Conservation (phyloP, 1,139 yeast genomes). For the Kodamaea ohmeri region DNA sequence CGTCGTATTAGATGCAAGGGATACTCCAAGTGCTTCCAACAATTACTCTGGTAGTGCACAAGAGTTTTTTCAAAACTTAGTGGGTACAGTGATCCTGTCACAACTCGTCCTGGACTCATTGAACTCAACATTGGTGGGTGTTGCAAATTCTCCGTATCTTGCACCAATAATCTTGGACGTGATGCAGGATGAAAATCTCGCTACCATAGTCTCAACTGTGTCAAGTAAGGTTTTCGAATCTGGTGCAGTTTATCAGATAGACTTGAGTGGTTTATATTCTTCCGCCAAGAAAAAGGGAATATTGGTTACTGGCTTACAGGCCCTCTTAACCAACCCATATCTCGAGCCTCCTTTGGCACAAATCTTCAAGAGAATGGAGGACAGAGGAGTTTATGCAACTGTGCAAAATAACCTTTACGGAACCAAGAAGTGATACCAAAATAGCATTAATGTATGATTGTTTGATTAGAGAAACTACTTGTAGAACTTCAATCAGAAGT, state of each 20-base stretch:
- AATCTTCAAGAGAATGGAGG: slow-evolving; percentile 34
- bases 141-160: slow-evolving; percentile 33
- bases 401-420: slow-evolving; percentile 39
- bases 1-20: slow-evolving; percentile 15
- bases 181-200: slow-evolving; percentile 23
- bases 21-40: slow-evolving; percentile 13
- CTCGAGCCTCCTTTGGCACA: slow-evolving; percentile 36
- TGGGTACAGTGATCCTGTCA: slow-evolving; percentile 29
- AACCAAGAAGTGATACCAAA: slow-evolving; percentile 12
- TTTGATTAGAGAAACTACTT: neutral
- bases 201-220: slow-evolving; percentile 25
- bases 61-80: slow-evolving; percentile 32
- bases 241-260: slow-evolving; percentile 34
- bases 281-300: slow-evolving; percentile 25
- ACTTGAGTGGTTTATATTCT: slow-evolving; percentile 22
- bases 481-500: no score
- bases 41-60: slow-evolving; percentile 34
- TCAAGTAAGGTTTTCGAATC: slow-evolving; percentile 29
- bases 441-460: neutral
- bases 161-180: slow-evolving; percentile 30
- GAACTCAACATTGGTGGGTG: slow-evolving; percentile 27
- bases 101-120: slow-evolving; percentile 25
- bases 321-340: slow-evolving; percentile 26
- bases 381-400: slow-evolving; percentile 31
- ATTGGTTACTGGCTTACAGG: slow-evolving; percentile 27